These are phyloP conservation scores for Brachypodium distachyon DNA, from an alignment of 202 grass and related monocot species.

Conservation along the genomic window DNA sequence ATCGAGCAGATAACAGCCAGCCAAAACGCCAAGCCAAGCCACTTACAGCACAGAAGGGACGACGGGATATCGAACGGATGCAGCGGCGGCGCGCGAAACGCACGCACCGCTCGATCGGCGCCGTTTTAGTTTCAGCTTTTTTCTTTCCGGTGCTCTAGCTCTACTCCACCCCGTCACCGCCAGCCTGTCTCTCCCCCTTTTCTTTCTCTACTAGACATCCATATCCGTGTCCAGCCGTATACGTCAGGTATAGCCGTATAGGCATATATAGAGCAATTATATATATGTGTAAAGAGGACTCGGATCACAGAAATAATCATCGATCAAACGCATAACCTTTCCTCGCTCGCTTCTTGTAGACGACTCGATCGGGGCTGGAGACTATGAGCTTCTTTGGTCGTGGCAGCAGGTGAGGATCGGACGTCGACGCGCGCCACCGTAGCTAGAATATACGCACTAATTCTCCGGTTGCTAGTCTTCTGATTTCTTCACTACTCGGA, in stretches of 20 bases:
- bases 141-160: not conserved
- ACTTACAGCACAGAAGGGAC: not conserved
- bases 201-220: not conserved
- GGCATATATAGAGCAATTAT: not conserved
- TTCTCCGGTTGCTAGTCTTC: not conserved
- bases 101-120: not conserved
- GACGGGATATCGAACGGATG: too few relatives aligned
- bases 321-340: not conserved
- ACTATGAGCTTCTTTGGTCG: slow-evolving; percentile 36
- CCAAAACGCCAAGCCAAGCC: not conserved
- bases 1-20: not conserved
- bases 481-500: not conserved
- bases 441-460: too few relatives aligned
- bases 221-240: not conserved
- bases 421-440: too few relatives aligned
- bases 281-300: not conserved
- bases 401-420: not conserved
- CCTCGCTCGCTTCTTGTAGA: not conserved
- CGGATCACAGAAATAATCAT: not conserved
- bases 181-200: slow-evolving; percentile 5
- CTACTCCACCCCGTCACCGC: not conserved
- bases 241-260: not conserved
- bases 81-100: not conserved
- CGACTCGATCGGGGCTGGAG: not conserved
- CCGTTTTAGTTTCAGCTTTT: not conserved